Evolutionary conservation across 768 basidiomycete species (phyloP).

Genomic region (Gloeophyllum trabeum): DNA sequence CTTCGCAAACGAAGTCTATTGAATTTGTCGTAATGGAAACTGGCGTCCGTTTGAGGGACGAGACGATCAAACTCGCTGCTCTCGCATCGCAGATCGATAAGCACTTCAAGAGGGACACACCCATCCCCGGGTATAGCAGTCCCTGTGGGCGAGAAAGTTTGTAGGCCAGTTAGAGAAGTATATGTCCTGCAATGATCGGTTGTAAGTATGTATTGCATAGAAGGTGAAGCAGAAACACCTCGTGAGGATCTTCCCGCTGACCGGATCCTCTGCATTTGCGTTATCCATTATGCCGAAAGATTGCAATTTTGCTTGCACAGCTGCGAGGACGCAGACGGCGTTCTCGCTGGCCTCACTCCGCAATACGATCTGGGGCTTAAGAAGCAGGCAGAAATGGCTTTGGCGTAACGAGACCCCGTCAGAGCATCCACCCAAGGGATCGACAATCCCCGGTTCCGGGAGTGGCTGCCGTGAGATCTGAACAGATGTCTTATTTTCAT

Average conservation of each 20-base stretch:
- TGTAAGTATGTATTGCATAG: not conserved
- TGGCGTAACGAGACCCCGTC: conserved; percentile 59
- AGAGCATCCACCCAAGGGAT: conserved; percentile 63
- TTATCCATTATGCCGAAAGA: conserved; percentile 76
- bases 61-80: conserved; percentile 78
- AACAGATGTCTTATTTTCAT: conserved; percentile 25
- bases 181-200: conserved; percentile 46
- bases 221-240: conserved; percentile 33
- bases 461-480: conserved; percentile 25
- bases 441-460: conserved; percentile 23
- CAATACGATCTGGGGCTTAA: conserved; percentile 86
- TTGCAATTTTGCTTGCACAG: conserved; percentile 71
- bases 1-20: conserved; percentile 81
- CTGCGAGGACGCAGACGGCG: conserved; percentile 62
- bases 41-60: conserved; percentile 80
- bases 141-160: conserved; percentile 71
- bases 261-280: conserved; percentile 65
- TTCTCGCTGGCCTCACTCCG: conserved; percentile 44
- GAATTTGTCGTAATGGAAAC: conserved; percentile 87
- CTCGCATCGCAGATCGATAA: conserved; percentile 79
- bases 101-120: conserved; percentile 79
- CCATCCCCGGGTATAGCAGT: conserved; percentile 30
- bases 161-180: conserved; percentile 67
- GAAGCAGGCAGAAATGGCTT: conserved; percentile 72
- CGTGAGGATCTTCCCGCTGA: conserved; percentile 79